Evolutionary conservation across 2,329 filamentous ascomycete genomes (phyloP), one percentile per base, ranked within the genome.

Genomic region (Lizonia empirigonia): DNA sequence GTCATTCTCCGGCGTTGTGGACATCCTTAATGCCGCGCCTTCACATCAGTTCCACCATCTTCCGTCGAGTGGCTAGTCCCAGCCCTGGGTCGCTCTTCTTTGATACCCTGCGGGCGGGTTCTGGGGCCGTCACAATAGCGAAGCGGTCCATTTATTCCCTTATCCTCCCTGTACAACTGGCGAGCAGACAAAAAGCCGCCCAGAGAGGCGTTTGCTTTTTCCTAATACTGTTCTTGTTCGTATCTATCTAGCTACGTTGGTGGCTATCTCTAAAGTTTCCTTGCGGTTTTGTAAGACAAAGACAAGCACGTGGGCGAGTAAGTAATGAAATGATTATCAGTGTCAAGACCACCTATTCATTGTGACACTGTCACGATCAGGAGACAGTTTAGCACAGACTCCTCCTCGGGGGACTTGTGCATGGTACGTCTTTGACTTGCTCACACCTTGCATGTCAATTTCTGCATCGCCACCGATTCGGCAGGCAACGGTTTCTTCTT

Each of bases 1-100:
- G 59, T 68, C 63, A 61, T 69, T 58, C 58, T 65, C 63, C 53
- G 69, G 69, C 68, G 68, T 73, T 73, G 65, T 67, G 65, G 67
- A 69, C 68, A 70, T 68, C 51, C 56, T 61, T 63, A 34, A 58
- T 62, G 57, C 52, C 54, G 53, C 51, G 52, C 53, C 60, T 58
- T 52, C 41, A 26, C 38, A 46, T 56, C 38, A 44, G 44, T 53
- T 64, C 58, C 55, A 60, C 57, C 62, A 59, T 54, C 58, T 58
- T 62, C 48, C 55, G 55, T 60, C 64, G 63, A 63, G 64, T 70
- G 68, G 64, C 63, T 60, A 64, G 60, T 62, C 58, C 61, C 53
- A 57, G 49, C 53, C 63, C 59, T 58, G 62, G 50, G 58, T 63
- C 62, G 63, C 59, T 69, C 65, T 64, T 67, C 60, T 62, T 67